Conservation (phyloP, 176 grass and related monocot species). For the Poa pratensis region DNA sequence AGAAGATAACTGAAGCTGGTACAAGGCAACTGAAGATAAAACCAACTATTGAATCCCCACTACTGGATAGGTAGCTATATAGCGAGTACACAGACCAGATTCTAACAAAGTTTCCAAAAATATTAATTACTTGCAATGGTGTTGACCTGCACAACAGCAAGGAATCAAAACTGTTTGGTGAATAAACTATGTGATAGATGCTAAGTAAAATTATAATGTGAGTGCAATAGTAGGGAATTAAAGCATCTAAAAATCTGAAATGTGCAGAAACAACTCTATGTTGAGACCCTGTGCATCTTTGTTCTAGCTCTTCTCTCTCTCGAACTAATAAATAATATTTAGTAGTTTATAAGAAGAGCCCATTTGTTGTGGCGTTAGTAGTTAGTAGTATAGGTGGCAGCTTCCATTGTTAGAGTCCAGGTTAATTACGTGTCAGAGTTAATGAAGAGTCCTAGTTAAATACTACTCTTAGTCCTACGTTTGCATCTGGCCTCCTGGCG, state of each 20-base stretch:
- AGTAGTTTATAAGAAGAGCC: not conserved
- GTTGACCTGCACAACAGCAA: slow-evolving; percentile 55
- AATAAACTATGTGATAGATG: slow-evolving; percentile 25
- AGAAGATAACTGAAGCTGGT: slow-evolving; percentile 80
- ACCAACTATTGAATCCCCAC: slow-evolving; percentile 64
- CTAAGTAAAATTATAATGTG: not conserved
- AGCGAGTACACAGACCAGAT: slow-evolving; percentile 84
- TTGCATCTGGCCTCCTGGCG: too few relatives aligned
- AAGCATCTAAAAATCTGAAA: not conserved
- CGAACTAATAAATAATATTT: slow-evolving; percentile 18
- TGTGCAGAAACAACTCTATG: not conserved
- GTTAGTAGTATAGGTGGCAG: too few relatives aligned
- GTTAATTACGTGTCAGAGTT: too few relatives aligned
- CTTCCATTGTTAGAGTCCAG: too few relatives aligned
- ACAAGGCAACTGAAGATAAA: slow-evolving; percentile 99
- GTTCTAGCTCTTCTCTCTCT: not conserved
- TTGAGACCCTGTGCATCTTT: not conserved
- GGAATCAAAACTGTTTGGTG: not conserved
- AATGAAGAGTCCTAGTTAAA: too few relatives aligned
- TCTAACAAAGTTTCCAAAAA: slow-evolving; percentile 83
- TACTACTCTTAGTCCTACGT: too few relatives aligned
- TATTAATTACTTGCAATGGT: slow-evolving; percentile 83
- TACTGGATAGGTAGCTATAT: slow-evolving; percentile 50
- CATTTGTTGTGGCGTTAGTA: too few relatives aligned
- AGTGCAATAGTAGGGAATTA: not conserved